Evolutionary conservation across 2,329 filamentous ascomycete species (phyloP), one percentile per base, ranked within the genome.

Genomic region (Aspergillus tanneri): DNA sequence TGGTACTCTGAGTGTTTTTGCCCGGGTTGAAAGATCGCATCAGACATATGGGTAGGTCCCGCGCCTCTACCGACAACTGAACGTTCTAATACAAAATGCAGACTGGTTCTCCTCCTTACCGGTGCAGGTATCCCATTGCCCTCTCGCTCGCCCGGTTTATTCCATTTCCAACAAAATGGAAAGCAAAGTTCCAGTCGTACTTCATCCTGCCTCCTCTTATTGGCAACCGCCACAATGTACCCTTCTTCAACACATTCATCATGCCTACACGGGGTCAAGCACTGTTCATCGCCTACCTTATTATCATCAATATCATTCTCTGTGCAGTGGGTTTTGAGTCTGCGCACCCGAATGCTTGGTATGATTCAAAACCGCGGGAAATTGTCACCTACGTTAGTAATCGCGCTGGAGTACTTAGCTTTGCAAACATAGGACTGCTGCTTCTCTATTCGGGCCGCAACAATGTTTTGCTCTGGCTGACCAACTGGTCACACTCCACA

Each of bases 381-480:
- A 59, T 69, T 9, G 57, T 64, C 51, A 55, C 50, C 0, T 65
- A 66, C 32, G 35, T 68, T 2, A 50, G 51, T 8, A 52, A 59
- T 22, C 67, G 68, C 4, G 59, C 61, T 1, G 68, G 68, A 0
- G 46, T 60, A 5, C 45, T 72, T 3, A 60, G 60, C 2, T 70
- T 67, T 38, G 62, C 58, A 3, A 55, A 62, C 16, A 50, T 61
- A 0, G 59, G 64, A 0, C 46, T 71, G 3, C 25, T 67, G 1
- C 54, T 71, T 7, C 58, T 72, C n/a, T 69, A 65, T 46, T 57
- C 65, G 0, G 55, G 63, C 2, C 65, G 69, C 3, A 73, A 73
- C 52, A 72, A 72, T 37, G 24, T 72, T 14, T 58, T 72, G 0
- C 55, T 72, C 2, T 68, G 61, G 61, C 16, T 71, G 3, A 72